Conservation (phyloP, 805 yeast genomes). For the Zygosaccharomyces bailii region DNA sequence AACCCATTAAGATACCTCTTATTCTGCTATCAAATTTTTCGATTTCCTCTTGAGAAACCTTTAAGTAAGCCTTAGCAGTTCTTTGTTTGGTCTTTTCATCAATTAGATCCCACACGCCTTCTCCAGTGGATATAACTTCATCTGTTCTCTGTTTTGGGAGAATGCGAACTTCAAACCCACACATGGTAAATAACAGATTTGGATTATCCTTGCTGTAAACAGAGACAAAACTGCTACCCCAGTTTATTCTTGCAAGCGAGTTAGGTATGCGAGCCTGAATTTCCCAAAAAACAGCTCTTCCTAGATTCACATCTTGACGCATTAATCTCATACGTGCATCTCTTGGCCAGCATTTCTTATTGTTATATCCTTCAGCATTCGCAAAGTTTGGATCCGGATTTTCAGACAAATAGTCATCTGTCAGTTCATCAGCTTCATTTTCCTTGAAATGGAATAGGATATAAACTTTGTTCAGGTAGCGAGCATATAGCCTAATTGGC, state of each 20-base stretch:
- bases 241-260: conserved; percentile 64
- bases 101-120: conserved; percentile 89
- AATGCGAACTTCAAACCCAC: conserved; percentile 92
- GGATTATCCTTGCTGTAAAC: conserved; percentile 91
- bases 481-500: conserved; percentile 76
- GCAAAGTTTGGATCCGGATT: conserved; percentile 93
- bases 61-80: conserved; percentile 82
- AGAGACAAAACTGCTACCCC: conserved; percentile 80
- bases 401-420: conserved; percentile 72
- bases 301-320: conserved; percentile 88
- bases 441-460: conserved; percentile 71
- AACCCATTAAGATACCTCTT: conserved; percentile 86
- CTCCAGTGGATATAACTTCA: conserved; percentile 55
- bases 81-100: conserved; percentile 72
- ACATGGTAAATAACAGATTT: conserved; percentile 81
- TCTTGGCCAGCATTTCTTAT: conserved; percentile 91
- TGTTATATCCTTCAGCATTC: conserved; percentile 79
- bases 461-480: conserved; percentile 80
- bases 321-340: conserved; percentile 87
- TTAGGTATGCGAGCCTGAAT: conserved; percentile 73
- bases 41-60: conserved; percentile 78
- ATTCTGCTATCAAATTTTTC: conserved; percentile 78
- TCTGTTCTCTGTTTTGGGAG: conserved; percentile 65
- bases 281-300: conserved; percentile 92
- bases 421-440: conserved; percentile 70